Evolutionary conservation across 306 rosid species (phyloP).

Genomic region (Prunus mongolica): DNA sequence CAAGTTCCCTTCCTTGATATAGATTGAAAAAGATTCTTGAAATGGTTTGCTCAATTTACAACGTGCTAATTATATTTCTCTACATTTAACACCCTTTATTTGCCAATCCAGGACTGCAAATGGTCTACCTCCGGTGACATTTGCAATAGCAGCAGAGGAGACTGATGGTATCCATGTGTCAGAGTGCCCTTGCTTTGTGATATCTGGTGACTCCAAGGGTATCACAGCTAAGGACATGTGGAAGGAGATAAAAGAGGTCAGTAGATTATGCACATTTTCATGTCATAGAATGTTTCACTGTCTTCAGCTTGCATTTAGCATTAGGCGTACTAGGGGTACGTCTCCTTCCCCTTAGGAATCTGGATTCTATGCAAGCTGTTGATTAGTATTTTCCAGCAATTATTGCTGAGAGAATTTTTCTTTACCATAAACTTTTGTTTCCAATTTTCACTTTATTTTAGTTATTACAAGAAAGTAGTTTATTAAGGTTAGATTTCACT

Average conservation of each 20-base stretch:
- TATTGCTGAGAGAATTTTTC: not conserved
- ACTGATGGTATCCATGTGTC: conserved; percentile 67
- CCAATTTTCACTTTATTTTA: not conserved
- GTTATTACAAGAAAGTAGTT: not conserved
- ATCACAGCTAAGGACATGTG: conserved; percentile 85
- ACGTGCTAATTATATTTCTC: conserved; percentile 6
- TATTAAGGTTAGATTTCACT: not conserved
- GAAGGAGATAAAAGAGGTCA: conserved; percentile 81
- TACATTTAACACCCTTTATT: not conserved
- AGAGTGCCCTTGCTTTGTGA: conserved; percentile 78
- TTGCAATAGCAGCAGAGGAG: conserved; percentile 89
- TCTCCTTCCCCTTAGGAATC: not conserved
- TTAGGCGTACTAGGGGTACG: not conserved
- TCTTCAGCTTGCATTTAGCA: conserved; percentile 8
- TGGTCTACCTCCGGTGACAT: conserved; percentile 66
- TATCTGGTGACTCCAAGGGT: conserved; percentile 64
- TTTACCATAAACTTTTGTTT: not conserved
- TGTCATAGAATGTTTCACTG: conserved; percentile 1
- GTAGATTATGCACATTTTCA: conserved; percentile 6
- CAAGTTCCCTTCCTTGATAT: conserved; percentile 25
- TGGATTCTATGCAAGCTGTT: not conserved
- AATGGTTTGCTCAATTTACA: conserved; percentile 12
- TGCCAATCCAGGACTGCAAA: conserved; percentile 56
- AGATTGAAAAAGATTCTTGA: conserved; percentile 6
- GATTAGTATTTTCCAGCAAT: not conserved